phyloP scores from a whole-genome alignment of 139 green algal species.

The Volvox africanus region DNA sequence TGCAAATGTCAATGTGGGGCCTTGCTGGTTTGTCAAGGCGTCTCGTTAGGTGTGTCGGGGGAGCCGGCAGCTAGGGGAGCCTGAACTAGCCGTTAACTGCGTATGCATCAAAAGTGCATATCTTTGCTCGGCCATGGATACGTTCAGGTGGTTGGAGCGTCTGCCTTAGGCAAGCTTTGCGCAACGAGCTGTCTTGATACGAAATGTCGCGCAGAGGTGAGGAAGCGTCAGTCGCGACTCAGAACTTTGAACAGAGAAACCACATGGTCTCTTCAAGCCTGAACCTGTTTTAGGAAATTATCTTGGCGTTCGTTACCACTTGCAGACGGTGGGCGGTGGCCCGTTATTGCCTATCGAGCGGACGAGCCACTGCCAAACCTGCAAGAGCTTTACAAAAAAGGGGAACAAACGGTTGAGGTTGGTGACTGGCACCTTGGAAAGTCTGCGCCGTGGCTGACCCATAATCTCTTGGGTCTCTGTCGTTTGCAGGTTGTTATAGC shows the following conservation, averaged over 20 bases:
- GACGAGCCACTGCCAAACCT: slow-evolving; percentile 20
- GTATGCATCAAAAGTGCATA: too few species aligned
- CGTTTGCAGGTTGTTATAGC: slow-evolving; percentile 73
- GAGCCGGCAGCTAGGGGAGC: too few species aligned
- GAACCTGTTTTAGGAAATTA: too few species aligned
- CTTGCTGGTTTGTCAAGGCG: too few species aligned
- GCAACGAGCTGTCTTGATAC: slow-evolving; percentile 13
- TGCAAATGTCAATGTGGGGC: too few species aligned
- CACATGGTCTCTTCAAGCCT: too few species aligned
- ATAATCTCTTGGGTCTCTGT: background rate
- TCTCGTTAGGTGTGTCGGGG: too few species aligned
- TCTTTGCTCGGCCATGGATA: too few species aligned
- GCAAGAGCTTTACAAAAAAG: slow-evolving; percentile 24
- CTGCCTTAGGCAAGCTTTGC: background rate
- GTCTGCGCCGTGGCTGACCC: slow-evolving; percentile 1
- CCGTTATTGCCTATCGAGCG: slow-evolving; percentile 8
- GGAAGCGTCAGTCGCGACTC: background rate
- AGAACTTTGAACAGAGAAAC: too few species aligned
- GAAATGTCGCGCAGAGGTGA: slow-evolving; percentile 29
- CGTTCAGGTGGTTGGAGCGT: background rate
- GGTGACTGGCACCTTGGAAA: background rate
- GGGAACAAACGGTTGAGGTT: slow-evolving; percentile 24
- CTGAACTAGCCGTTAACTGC: too few species aligned
- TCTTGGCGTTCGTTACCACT: background rate
- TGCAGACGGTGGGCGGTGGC: slow-evolving; percentile 23